Conservation (phyloP, 768 basidiomycete species). For the Suillus subaureus region DNA sequence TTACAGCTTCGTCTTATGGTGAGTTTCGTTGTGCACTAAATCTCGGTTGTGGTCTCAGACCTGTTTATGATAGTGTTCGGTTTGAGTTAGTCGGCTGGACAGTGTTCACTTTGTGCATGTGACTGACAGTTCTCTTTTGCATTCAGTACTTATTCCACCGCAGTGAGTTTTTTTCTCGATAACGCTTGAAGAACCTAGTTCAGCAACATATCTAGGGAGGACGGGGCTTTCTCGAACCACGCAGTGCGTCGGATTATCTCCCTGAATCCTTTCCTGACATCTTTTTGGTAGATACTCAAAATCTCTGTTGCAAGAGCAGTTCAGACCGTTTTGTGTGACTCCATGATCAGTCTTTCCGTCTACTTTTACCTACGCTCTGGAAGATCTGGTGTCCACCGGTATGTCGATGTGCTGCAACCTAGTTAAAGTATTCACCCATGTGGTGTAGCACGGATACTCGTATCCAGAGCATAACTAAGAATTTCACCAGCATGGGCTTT, state of each 20-base stretch:
- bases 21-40: background rate
- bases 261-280: background rate
- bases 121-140: background rate
- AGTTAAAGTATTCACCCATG: background rate
- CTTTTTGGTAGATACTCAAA: background rate
- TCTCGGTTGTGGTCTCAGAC: background rate
- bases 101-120: background rate
- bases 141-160: background rate
- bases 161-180: background rate
- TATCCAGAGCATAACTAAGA: background rate
- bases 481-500: background rate
- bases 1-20: constrained; percentile 1
- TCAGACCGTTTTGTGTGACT: background rate
- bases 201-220: background rate
- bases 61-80: constrained; percentile 3
- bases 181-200: background rate
- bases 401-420: background rate
- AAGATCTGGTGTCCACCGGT: constrained; percentile 2
- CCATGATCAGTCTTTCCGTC: background rate
- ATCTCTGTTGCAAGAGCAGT: background rate
- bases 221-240: background rate
- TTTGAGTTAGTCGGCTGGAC: background rate
- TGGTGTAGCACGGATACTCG: constrained; percentile 5
- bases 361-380: constrained; percentile 4
- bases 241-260: background rate